Conservation (phyloP, 495 filamentous ascomycete genomes). For the Ramalina intermedia region DNA sequence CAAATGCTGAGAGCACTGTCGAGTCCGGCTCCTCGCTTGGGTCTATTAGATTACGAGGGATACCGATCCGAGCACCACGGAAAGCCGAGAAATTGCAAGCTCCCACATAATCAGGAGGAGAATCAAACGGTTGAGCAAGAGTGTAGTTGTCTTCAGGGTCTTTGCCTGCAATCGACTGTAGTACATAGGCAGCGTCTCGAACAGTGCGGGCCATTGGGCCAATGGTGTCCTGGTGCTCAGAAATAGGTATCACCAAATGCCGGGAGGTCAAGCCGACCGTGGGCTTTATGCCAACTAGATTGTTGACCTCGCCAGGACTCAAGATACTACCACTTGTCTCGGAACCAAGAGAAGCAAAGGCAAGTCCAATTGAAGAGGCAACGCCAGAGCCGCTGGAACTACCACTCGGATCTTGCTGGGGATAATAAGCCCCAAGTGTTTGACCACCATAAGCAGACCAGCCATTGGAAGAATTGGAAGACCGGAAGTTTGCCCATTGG, state of each 20-base stretch:
- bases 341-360: constrained; percentile 33
- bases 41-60: constrained; percentile 34
- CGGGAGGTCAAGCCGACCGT: constrained; percentile 54
- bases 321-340: constrained; percentile 30
- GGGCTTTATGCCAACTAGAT: constrained; percentile 47
- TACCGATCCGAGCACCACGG: constrained; percentile 34
- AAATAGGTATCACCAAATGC: constrained; percentile 46
- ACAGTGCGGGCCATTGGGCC: constrained; percentile 52
- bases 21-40: constrained; percentile 8
- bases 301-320: constrained; percentile 26
- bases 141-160: constrained; percentile 41
- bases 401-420: constrained; percentile 37
- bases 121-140: constrained; percentile 30
- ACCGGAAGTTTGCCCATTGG: constrained; percentile 41
- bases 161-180: constrained; percentile 44
- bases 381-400: constrained; percentile 40
- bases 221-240: constrained; percentile 47
- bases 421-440: constrained; percentile 34
- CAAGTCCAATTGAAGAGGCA: constrained; percentile 32
- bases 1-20: constrained; percentile 29
- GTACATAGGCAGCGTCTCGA: constrained; percentile 50
- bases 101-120: constrained; percentile 33
- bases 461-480: constrained; percentile 33
- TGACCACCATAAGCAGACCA: constrained; percentile 42
- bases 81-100: constrained; percentile 35